phyloP scores from a whole-genome alignment of 2,329 filamentous ascomycete genomes.

The Aspergillus sp. region DNA sequence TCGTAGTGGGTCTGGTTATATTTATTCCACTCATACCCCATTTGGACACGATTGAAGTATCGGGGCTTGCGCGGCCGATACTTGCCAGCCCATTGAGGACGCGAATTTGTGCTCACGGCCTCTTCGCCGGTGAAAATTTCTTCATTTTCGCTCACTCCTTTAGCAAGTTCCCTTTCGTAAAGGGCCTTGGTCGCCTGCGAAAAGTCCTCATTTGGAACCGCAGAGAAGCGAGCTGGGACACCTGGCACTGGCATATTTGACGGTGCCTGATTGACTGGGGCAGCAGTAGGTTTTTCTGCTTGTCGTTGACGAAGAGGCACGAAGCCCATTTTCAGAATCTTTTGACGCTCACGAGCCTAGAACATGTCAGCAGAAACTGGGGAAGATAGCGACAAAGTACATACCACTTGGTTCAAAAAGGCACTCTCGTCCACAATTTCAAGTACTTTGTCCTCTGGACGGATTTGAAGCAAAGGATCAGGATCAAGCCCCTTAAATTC shows the following conservation, averaged over 20 bases:
- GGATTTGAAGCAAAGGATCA: conserved; percentile 57
- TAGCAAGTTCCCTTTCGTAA: conserved; percentile 86
- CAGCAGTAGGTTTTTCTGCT: conserved; percentile 23
- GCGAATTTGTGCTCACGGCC: conserved; percentile 55
- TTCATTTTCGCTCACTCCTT: conserved; percentile 85
- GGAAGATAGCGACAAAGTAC: conserved; percentile 13
- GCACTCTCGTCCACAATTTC: conserved; percentile 50
- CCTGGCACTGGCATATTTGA: conserved; percentile 41
- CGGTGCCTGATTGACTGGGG: conserved; percentile 24
- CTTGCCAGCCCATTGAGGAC: conserved; percentile 73
- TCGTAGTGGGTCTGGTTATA: conserved; percentile 99
- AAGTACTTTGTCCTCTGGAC: conserved; percentile 54
- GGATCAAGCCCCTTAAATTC: conserved; percentile 51
- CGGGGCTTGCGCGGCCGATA: conserved; percentile 84
- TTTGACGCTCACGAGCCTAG: conserved; percentile 49
- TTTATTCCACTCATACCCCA: conserved; percentile 99
- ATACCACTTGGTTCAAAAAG: conserved; percentile 50
- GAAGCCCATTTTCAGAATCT: conserved; percentile 57
- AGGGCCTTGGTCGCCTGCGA: conserved; percentile 80
- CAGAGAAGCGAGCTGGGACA: conserved; percentile 60
- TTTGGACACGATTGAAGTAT: conserved; percentile 97
- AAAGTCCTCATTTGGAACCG: conserved; percentile 65
- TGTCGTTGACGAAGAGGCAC: conserved; percentile 51
- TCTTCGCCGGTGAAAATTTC: conserved; percentile 93
- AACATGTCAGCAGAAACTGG: conserved; percentile 6